Conservation (phyloP, 208 protist genomes). For the Crithidia thermophila region DNA sequence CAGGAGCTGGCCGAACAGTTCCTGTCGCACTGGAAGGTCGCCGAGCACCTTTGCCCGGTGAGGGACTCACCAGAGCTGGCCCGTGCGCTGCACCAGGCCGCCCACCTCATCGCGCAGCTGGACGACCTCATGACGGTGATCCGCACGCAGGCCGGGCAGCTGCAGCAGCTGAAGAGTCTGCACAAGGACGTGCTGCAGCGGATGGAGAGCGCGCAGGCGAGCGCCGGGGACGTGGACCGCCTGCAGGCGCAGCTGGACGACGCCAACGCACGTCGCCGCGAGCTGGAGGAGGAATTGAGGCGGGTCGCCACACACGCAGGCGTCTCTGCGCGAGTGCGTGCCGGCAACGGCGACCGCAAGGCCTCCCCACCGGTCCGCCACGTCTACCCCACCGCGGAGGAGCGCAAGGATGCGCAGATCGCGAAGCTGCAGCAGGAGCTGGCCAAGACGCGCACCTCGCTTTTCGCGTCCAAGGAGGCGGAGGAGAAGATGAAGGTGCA, state of each 20-base stretch:
- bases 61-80: constrained; percentile 40
- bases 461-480: constrained; percentile 44
- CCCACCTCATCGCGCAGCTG: constrained; percentile 50
- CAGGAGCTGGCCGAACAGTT: constrained; percentile 29
- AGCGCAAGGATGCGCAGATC: constrained; percentile 41
- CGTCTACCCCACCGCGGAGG: constrained; percentile 17
- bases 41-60: constrained; percentile 52
- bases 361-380: constrained; percentile 4
- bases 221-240: background rate
- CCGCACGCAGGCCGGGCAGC: constrained; percentile 46
- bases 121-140: constrained; percentile 49
- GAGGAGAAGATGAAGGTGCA: constrained; percentile 45
- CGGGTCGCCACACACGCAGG: background rate
- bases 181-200: constrained; percentile 27
- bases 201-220: constrained; percentile 7
- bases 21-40: constrained; percentile 26
- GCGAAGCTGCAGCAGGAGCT: constrained; percentile 67
- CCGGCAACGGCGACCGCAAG: background rate
- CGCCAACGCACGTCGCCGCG: constrained; percentile 25
- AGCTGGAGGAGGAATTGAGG: constrained; percentile 31
- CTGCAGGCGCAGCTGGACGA: constrained; percentile 17
- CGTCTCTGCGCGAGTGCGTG: background rate
- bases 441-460: constrained; percentile 50
- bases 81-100: constrained; percentile 45
- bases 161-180: constrained; percentile 41